phyloP scores from a whole-genome alignment of 441 rosid genomes.

The Cnidoscolus chayamansa region DNA sequence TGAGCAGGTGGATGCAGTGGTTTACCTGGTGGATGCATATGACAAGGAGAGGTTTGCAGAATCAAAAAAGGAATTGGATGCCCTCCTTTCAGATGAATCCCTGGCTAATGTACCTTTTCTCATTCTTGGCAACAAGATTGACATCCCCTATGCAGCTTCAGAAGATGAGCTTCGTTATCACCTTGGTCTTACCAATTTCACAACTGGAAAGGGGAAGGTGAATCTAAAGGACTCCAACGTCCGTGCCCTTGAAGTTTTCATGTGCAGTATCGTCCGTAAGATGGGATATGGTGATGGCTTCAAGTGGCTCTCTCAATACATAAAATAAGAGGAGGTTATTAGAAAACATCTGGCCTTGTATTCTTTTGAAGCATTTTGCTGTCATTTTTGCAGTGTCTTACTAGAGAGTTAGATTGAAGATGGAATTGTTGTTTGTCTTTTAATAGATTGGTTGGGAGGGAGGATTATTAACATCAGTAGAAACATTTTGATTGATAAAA shows the following conservation, averaged over 20 bases:
- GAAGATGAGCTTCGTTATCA: constrained; percentile 85
- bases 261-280: constrained; percentile 95
- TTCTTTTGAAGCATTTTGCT: constrained; percentile 17
- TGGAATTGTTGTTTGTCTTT: constrained; percentile 22
- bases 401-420: constrained; percentile 24
- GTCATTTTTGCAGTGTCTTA: constrained; percentile 28
- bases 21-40: constrained; percentile 84
- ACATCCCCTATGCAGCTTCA: constrained; percentile 85
- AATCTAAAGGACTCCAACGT: constrained; percentile 69
- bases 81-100: constrained; percentile 81
- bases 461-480: constrained; percentile 11
- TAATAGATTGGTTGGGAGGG: constrained; percentile 12
- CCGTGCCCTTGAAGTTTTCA: constrained; percentile 80
- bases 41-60: constrained; percentile 93
- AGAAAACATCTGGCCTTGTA: constrained; percentile 13
- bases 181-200: constrained; percentile 81
- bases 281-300: constrained; percentile 96
- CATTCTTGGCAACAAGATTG: constrained; percentile 84
- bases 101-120: constrained; percentile 80
- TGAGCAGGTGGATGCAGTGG: constrained; percentile 83
- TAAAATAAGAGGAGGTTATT: constrained; percentile 47
- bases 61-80: constrained; percentile 87
- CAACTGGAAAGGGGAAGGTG: constrained; percentile 88
- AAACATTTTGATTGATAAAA: constrained; percentile 20
- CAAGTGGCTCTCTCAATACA: constrained; percentile 91